Percentiles rank a stretch among this genome's conserved stretches.
phyloP scores from a whole-genome alignment of 257 asterid species.

The Nicotiana otophora region DNA sequence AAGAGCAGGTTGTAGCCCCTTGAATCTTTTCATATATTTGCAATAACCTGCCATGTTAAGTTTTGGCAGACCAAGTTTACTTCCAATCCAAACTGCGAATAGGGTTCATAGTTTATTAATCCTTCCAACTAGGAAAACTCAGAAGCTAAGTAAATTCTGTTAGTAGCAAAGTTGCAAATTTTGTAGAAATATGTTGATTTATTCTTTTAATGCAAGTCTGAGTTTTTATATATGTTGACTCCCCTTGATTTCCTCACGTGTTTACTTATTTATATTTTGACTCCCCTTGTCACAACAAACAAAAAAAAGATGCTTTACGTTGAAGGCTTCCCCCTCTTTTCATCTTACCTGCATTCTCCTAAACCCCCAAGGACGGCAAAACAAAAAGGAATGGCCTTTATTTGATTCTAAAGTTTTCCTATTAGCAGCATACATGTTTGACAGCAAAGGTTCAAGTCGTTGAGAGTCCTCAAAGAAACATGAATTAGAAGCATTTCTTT shows the following conservation, averaged over 20 bases:
- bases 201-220: background rate
- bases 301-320: too few relatives aligned
- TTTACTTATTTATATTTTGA: too few relatives aligned
- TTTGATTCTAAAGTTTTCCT: too few relatives aligned
- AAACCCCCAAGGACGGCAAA: background rate
- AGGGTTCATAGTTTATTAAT: too few relatives aligned
- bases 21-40: slow-evolving; percentile 21
- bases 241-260: too few relatives aligned
- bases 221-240: too few relatives aligned
- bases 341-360: background rate
- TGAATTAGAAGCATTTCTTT: too few relatives aligned
- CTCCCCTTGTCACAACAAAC: too few relatives aligned
- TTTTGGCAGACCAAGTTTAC: background rate
- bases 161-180: background rate
- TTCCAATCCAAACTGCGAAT: background rate
- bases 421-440: too few relatives aligned
- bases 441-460: too few relatives aligned
- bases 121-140: background rate
- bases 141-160: background rate
- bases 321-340: background rate
- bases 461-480: too few relatives aligned
- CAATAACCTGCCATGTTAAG: background rate
- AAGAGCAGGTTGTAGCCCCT: slow-evolving; percentile 28
- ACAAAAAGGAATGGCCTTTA: background rate
- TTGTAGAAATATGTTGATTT: background rate